phyloP scores from a whole-genome alignment of 352 stramenopile species.

The Peronospora belbahrii region DNA sequence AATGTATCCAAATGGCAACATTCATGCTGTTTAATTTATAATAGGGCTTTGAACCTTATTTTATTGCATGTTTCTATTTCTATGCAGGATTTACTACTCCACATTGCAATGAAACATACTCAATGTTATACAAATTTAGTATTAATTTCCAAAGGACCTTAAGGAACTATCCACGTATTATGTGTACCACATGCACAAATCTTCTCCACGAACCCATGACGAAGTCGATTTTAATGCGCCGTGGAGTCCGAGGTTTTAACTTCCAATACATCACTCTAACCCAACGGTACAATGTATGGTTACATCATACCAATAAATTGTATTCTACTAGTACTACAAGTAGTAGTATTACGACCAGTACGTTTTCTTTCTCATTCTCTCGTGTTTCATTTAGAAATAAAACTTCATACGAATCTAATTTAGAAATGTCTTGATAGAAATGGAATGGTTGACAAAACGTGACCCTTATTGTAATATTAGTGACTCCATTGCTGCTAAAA shows the following conservation, averaged over 20 bases:
- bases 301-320: neutral
- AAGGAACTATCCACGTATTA: no score
- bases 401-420: neutral
- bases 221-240: conserved; percentile 18
- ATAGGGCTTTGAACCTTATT: no score
- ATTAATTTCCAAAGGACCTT: no score
- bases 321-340: conserved; percentile 3
- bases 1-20: no score
- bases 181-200: conserved; percentile 11
- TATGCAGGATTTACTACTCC: no score
- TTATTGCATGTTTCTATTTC: no score
- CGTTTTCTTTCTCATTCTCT: neutral
- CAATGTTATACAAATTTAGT: no score
- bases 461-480: conserved; percentile 86
- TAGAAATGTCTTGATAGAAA: conserved; percentile 20
- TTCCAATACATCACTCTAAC: conserved; percentile 1
- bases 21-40: no score
- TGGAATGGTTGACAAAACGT: conserved; percentile 72
- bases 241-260: conserved; percentile 7
- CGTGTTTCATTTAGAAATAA: no score
- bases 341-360: no score
- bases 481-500: conserved; percentile 80
- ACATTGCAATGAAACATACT: no score
- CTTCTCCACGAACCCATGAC: no score
- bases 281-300: conserved; percentile 5